Evolutionary conservation across 352 stramenopile genomes (phyloP).

Genomic region (Pythium biforme): DNA sequence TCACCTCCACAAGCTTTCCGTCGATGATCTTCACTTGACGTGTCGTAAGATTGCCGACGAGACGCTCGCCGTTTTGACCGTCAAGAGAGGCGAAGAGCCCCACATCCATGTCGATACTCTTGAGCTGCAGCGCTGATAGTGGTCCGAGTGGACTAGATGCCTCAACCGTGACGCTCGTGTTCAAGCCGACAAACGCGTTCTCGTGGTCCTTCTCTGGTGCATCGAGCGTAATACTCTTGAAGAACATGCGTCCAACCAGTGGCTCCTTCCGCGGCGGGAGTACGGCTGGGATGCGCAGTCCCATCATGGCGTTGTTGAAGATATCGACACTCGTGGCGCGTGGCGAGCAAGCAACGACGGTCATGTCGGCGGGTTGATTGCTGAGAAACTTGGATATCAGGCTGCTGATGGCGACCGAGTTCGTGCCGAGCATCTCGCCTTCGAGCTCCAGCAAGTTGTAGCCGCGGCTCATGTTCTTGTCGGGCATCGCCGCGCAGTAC

Average conservation of each 20-base stretch:
- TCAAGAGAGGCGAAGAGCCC: slow-evolving; percentile 32
- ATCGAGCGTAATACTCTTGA: slow-evolving; percentile 53
- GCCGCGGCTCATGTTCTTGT: slow-evolving; percentile 36
- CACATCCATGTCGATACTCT: slow-evolving; percentile 60
- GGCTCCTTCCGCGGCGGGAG: slow-evolving; percentile 62
- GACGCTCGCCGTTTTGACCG: slow-evolving; percentile 24
- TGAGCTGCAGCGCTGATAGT: slow-evolving; percentile 54
- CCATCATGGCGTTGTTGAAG: slow-evolving; percentile 73
- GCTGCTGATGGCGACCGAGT: slow-evolving; percentile 62
- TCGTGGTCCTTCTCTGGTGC: slow-evolving; percentile 39
- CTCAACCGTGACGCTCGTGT: slow-evolving; percentile 63
- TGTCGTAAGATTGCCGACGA: slow-evolving; percentile 52
- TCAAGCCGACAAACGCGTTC: slow-evolving; percentile 46
- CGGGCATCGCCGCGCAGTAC: slow-evolving; percentile 37
- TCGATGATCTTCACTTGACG: slow-evolving; percentile 53
- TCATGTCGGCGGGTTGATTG: slow-evolving; percentile 48
- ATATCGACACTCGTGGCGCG: slow-evolving; percentile 63
- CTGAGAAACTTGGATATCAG: slow-evolving; percentile 82
- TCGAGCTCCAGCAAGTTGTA: slow-evolving; percentile 75
- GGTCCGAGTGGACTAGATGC: slow-evolving; percentile 62
- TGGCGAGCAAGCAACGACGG: slow-evolving; percentile 57
- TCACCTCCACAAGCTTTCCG: slow-evolving; percentile 49
- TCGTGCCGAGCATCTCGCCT: slow-evolving; percentile 61
- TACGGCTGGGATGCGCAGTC: slow-evolving; percentile 56
- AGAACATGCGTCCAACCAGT: slow-evolving; percentile 63